Evolutionary conservation across 1,284 basidiomycete species (phyloP), one percentile per base, ranked within the genome.

Genomic region (Pseudozyma tsukubaensis): DNA sequence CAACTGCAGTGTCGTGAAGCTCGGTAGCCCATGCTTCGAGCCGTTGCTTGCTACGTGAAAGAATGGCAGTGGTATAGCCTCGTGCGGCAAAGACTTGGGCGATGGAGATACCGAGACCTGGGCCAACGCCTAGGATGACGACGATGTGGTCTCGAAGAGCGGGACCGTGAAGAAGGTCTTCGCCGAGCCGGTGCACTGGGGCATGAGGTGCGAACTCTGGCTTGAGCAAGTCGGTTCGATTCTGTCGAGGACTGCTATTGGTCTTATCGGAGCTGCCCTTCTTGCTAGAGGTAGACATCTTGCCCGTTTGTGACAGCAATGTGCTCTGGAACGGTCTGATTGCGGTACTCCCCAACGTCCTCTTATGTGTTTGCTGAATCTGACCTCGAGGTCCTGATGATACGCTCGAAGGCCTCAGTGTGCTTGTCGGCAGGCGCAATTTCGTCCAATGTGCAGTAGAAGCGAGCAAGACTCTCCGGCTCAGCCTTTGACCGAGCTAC

Each of bases 41-140:
- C 3, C 76, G 56, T 0, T 36, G 6, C 47, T 78, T 78, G 35
- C 21, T 61, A 12, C 79, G 69, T 0, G 72, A 76, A 4, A 79
- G 55, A 54, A 81, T 76, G 11, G 78, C 79, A 0, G 66, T 71
- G 12, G 68, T 69, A 51, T 81, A 81, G 1, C 79, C 79, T 21
- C 70, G 67, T 3, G 61, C 47, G 0, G 78, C 79, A 47, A 81
- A 81, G 0, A 60, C 50, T 21, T 60, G 62, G 2, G 79, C 79
- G 29, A 81, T 76, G 0, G 51, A 45, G 8, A 79, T 47, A 0
- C 79, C 79, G 11, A 81, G 51, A 4, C 79, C 79, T 6, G 78
- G 79, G 2, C 79, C 78, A 0, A 81, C 77, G 11, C 78, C 78
- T 13, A 80, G 65, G 7, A 78, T 47, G 10, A 78, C 50, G 2